phyloP scores from a whole-genome alignment of 805 yeast genomes.

The Ogataea naganishii region DNA sequence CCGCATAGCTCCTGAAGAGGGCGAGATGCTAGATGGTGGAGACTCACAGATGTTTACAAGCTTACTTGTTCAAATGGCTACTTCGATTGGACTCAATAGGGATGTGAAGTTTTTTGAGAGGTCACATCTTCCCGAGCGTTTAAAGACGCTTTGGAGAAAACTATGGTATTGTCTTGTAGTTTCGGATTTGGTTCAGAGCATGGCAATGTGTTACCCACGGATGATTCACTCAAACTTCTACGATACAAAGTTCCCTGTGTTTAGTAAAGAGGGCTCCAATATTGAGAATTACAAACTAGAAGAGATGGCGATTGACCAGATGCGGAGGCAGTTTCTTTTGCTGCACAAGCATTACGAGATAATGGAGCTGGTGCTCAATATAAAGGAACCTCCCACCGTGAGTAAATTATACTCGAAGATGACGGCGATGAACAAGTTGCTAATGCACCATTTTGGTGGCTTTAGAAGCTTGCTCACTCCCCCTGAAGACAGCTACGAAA shows the following conservation, averaged over 20 bases:
- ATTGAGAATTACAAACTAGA: conserved; percentile 32
- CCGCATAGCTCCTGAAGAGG: conserved; percentile 45
- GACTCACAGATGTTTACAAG: conserved; percentile 48
- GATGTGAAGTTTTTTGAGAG: conserved; percentile 48
- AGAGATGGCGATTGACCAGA: conserved; percentile 26
- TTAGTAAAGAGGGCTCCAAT: conserved; percentile 26
- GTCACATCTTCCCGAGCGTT: conserved; percentile 11
- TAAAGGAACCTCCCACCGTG: conserved; percentile 29
- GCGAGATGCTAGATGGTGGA: conserved; percentile 51
- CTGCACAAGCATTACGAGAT: conserved; percentile 24
- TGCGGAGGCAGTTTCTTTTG: conserved; percentile 21
- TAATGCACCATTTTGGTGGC: conserved; percentile 24
- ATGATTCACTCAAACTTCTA: conserved; percentile 29
- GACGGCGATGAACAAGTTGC: conserved; percentile 26
- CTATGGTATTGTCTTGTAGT: conserved; percentile 46
- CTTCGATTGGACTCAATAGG: conserved; percentile 57
- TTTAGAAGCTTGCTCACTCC: conserved; percentile 19
- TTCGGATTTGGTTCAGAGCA: conserved; percentile 36
- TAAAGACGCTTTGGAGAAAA: conserved; percentile 43
- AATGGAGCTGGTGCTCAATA: conserved; percentile 29
- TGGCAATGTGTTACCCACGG: conserved; percentile 39
- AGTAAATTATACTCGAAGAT: conserved; percentile 26
- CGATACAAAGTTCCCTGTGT: conserved; percentile 45
- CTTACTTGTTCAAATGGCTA: conserved; percentile 56
- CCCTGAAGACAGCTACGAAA: too few species aligned